phyloP scores from a whole-genome alignment of 2,329 filamentous ascomycete species.

The Fusarium stilboides region DNA sequence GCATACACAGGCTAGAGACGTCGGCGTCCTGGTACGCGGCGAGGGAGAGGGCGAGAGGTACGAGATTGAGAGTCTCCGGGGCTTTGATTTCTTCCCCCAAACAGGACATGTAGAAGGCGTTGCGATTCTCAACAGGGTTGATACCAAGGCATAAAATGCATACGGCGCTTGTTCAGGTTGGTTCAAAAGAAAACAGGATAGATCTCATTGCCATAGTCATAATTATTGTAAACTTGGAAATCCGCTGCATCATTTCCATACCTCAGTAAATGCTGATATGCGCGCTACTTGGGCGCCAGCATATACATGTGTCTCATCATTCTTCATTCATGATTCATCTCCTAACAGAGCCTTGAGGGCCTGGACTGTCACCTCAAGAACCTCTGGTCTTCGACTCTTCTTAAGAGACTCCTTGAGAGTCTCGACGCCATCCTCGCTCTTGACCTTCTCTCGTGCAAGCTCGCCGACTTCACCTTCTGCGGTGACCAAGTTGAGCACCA shows the following conservation, averaged over 20 bases:
- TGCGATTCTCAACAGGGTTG: constrained; percentile 73
- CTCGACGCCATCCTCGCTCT: constrained; percentile 75
- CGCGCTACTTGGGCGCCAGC: constrained; percentile 8
- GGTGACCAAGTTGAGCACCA: constrained; percentile 79
- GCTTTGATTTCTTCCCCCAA: constrained; percentile 98
- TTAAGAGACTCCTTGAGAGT: constrained; percentile 78
- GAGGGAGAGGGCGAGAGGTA: constrained; percentile 70
- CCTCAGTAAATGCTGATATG: constrained; percentile 16
- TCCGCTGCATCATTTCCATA: constrained; percentile 24
- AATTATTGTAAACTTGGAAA: constrained; percentile 36
- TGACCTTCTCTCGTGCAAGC: constrained; percentile 72
- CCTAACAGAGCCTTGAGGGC: constrained; percentile 78
- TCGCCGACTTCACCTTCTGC: constrained; percentile 76
- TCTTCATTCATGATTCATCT: constrained; percentile 45
- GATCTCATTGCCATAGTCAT: constrained; percentile 38
- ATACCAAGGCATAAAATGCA: constrained; percentile 39
- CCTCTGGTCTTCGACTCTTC: constrained; percentile 76
- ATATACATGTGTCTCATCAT: constrained; percentile 16
- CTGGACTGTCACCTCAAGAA: constrained; percentile 80
- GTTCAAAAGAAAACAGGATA: constrained; percentile 23
- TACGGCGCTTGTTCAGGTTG: constrained; percentile 28
- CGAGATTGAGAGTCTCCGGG: constrained; percentile 89
- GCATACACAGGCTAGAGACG: constrained; percentile 94
- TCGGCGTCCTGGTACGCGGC: constrained; percentile 88
- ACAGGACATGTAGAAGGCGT: constrained; percentile 80